Conservation (phyloP, 2,329 filamentous ascomycete genomes). For the Coniochaeta hoffmannii region DNA sequence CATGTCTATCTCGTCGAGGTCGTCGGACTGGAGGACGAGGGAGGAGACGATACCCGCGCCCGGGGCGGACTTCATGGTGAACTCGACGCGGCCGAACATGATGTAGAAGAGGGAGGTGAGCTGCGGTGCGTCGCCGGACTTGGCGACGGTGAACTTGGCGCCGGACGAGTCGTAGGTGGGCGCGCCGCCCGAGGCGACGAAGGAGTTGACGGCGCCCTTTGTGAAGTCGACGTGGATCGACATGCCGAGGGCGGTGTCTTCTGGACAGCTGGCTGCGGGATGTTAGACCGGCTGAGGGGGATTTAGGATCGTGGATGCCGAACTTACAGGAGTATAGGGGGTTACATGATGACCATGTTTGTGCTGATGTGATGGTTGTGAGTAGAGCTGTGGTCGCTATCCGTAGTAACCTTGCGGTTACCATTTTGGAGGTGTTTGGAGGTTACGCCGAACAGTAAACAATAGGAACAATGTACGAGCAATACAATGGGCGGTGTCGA, state of each 20-base stretch:
- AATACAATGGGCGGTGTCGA: neutral
- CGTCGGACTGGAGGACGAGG: conserved; percentile 83
- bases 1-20: conserved; percentile 92
- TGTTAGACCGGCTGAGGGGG: conserved; percentile 5
- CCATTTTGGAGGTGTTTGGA: conserved; percentile 9
- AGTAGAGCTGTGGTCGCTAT: conserved; percentile 12
- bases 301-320: conserved; percentile 2
- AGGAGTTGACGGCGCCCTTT: conserved; percentile 69
- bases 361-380: conserved; percentile 15
- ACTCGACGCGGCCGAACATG: conserved; percentile 93
- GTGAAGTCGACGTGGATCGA: conserved; percentile 81
- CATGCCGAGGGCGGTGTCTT: conserved; percentile 74
- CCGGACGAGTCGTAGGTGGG: conserved; percentile 72
- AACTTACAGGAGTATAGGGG: conserved; percentile 20
- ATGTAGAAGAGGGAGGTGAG: conserved; percentile 93
- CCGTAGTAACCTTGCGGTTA: conserved; percentile 13
- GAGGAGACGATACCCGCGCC: conserved; percentile 91
- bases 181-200: conserved; percentile 58
- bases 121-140: conserved; percentile 77
- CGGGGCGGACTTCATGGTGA: conserved; percentile 76
- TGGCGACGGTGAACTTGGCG: conserved; percentile 70
- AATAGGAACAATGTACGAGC: neutral
- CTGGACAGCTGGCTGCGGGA: conserved; percentile 52
- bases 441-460: neutral
- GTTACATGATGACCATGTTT: conserved; percentile 25